Percentiles rank a stretch among this genome's conserved stretches.
Conservation (phyloP, 2,329 filamentous ascomycete species). For the Pestalotiopsis sp. region DNA sequence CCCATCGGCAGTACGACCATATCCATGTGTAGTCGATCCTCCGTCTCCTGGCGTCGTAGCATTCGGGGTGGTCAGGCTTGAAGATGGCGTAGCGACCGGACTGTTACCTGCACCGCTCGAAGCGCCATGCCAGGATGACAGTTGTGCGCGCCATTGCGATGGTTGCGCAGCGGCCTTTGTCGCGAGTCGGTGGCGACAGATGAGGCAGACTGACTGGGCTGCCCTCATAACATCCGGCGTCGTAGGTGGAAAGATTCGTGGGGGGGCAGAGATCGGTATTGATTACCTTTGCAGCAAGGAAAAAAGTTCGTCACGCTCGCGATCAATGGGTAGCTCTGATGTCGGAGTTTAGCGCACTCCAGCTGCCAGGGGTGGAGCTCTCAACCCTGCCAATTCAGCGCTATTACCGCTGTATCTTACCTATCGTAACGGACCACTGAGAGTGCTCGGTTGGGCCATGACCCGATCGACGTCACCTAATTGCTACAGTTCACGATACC, state of each 20-base stretch:
- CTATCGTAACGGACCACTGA: neutral
- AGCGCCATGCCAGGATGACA: slow-evolving; percentile 22
- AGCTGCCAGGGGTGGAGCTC: neutral
- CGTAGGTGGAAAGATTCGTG: neutral
- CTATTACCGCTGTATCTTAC: neutral
- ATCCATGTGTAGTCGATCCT: neutral
- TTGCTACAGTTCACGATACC: neutral
- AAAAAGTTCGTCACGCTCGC: neutral
- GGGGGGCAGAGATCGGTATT: neutral
- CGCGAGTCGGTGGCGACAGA: slow-evolving; percentile 32
- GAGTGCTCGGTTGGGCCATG: neutral
- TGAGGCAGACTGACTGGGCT: slow-evolving; percentile 28
- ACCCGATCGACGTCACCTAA: neutral
- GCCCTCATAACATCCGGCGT: slow-evolving; percentile 26
- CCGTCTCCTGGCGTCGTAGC: neutral
- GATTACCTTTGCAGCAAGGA: neutral
- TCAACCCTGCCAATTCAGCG: neutral
- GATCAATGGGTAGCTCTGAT: neutral
- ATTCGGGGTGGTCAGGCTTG: neutral
- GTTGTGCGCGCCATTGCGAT: slow-evolving; percentile 24
- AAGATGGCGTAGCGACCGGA: neutral
- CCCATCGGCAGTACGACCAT: neutral
- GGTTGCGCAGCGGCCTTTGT: slow-evolving; percentile 18
- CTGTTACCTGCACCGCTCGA: slow-evolving; percentile 1
- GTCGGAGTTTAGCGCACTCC: neutral